Evolutionary conservation across 805 yeast species (phyloP).

Genomic region (Pichia nanzhaoensis): DNA sequence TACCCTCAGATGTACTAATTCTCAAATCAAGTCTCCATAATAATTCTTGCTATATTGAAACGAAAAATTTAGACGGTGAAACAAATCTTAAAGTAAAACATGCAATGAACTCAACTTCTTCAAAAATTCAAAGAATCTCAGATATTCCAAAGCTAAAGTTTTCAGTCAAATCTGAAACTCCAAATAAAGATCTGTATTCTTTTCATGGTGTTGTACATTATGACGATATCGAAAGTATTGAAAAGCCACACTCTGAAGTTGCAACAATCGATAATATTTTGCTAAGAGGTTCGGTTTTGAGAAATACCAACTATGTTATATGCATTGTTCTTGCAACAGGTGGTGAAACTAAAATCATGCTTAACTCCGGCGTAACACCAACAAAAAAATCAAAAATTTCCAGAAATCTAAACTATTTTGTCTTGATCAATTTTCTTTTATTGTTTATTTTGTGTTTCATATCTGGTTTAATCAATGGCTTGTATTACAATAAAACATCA

Average conservation of each 20-base stretch:
- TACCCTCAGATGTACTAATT: slow-evolving; percentile 68
- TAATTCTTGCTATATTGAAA: slow-evolving; percentile 61
- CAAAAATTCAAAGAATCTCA: slow-evolving; percentile 43
- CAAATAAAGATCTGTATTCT: slow-evolving; percentile 56
- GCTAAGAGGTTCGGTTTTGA: slow-evolving; percentile 63
- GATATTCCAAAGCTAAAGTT: slow-evolving; percentile 55
- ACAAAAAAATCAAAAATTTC: slow-evolving; percentile 62
- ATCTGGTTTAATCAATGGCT: slow-evolving; percentile 65
- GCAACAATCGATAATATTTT: slow-evolving; percentile 55
- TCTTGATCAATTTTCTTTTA: slow-evolving; percentile 52
- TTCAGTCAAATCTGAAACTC: slow-evolving; percentile 64
- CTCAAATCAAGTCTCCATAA: slow-evolving; percentile 62
- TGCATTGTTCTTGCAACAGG: slow-evolving; percentile 77
- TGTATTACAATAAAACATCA: slow-evolving; percentile 39
- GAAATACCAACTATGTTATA: slow-evolving; percentile 73
- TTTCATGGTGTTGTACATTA: slow-evolving; percentile 54
- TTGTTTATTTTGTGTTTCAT: slow-evolving; percentile 61
- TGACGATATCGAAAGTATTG: slow-evolving; percentile 24
- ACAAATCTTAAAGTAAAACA: slow-evolving; percentile 60
- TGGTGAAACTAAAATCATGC: slow-evolving; percentile 65
- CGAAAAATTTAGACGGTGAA: slow-evolving; percentile 69
- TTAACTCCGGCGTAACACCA: slow-evolving; percentile 75
- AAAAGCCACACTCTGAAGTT: slow-evolving; percentile 40
- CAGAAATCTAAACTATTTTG: slow-evolving; percentile 60
- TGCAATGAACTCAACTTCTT: slow-evolving; percentile 45